Evolutionary conservation across 129 eudicot species (phyloP).

Genomic region (Flaveria brownii): DNA sequence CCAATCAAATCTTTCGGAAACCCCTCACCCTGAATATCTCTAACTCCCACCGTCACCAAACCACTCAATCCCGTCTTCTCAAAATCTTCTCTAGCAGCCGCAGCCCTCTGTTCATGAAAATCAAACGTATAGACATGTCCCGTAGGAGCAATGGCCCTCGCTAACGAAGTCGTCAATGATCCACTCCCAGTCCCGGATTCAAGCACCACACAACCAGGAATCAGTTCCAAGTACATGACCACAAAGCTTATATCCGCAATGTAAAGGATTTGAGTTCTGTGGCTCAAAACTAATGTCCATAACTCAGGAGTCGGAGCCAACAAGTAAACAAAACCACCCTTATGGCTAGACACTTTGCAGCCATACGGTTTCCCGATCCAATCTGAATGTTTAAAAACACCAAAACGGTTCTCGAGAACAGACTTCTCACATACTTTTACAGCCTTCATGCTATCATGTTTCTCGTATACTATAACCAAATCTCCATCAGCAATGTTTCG

Average conservation of each 20-base stretch:
- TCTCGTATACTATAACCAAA: slow-evolving; percentile 80
- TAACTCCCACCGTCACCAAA: slow-evolving; percentile 80
- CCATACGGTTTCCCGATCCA: slow-evolving; percentile 92
- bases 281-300: slow-evolving; percentile 93
- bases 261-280: slow-evolving; percentile 89
- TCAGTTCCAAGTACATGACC: slow-evolving; percentile 79
- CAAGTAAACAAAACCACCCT: slow-evolving; percentile 83
- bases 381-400: slow-evolving; percentile 76
- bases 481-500: slow-evolving; percentile 63
- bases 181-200: slow-evolving; percentile 98
- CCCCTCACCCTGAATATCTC: slow-evolving; percentile 96
- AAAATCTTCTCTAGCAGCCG: slow-evolving; percentile 89
- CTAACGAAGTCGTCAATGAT: slow-evolving; percentile 73
- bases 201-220: slow-evolving; percentile 87
- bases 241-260: slow-evolving; percentile 93
- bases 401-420: slow-evolving; percentile 76
- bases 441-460: slow-evolving; percentile 79
- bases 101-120: slow-evolving; percentile 90
- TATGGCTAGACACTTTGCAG: slow-evolving; percentile 73
- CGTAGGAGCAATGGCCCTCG: slow-evolving; percentile 80
- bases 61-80: slow-evolving; percentile 67
- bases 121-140: slow-evolving; percentile 92
- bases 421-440: slow-evolving; percentile 57
- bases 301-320: slow-evolving; percentile 93
- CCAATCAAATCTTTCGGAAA: slow-evolving; percentile 74